Conservation (phyloP, 2,329 filamentous ascomycete species). For the Fusarium pseudograminearum region DNA sequence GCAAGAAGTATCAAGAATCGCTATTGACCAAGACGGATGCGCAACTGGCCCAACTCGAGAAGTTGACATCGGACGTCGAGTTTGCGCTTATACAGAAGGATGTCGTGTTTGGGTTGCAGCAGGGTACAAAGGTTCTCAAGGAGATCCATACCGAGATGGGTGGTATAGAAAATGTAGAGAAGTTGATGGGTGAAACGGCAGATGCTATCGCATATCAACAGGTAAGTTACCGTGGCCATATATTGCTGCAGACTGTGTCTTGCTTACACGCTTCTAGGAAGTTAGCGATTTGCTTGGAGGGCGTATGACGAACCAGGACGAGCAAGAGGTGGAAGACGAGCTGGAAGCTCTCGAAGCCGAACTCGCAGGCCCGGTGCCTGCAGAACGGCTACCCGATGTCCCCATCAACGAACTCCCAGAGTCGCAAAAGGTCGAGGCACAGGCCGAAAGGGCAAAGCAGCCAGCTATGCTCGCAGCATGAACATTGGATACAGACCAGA, state of each 20-base stretch:
- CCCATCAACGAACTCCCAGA: constrained; percentile 52
- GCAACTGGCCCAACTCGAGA: constrained; percentile 93
- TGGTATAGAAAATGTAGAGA: constrained; percentile 92
- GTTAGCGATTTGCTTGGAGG: constrained; percentile 91
- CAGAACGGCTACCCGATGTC: constrained; percentile 49
- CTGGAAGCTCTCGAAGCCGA: constrained; percentile 79
- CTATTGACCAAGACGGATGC: constrained; percentile 89
- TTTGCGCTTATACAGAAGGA: constrained; percentile 98
- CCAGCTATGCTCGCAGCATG: constrained; percentile 56
- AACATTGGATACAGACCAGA: constrained; percentile 1
- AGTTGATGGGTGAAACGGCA: constrained; percentile 91
- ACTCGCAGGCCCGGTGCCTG: constrained; percentile 39
- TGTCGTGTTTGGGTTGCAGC: constrained; percentile 90
- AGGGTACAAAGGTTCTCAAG: constrained; percentile 88
- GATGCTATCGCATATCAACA: constrained; percentile 93
- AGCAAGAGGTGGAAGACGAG: constrained; percentile 98
- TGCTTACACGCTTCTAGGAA: constrained; percentile 68
- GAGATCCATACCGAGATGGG: constrained; percentile 98
- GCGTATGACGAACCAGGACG: constrained; percentile 91
- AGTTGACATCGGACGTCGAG: constrained; percentile 88
- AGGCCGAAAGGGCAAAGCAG: constrained; percentile 47
- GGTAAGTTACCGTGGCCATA: constrained; percentile 60
- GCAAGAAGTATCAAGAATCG: constrained; percentile 97
- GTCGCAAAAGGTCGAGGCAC: constrained; percentile 34
- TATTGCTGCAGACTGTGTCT: background rate